A percentile compares a stretch with the other conserved stretches of the same genome.
These are phyloP conservation scores for Orbilia javanica DNA, from an alignment of 2,329 filamentous ascomycete genomes.

Conservation along the genomic window DNA sequence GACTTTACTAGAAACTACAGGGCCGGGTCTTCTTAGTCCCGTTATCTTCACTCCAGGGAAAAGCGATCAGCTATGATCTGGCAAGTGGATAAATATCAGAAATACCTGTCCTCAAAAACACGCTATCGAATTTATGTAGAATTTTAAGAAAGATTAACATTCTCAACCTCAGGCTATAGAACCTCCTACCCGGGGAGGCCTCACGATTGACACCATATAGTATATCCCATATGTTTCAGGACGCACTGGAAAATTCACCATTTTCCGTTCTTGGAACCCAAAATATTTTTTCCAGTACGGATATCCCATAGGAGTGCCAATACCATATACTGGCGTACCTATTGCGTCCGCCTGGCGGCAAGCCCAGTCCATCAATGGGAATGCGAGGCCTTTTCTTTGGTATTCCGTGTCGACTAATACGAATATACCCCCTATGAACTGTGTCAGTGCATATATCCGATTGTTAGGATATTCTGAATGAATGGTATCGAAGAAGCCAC, in stretches of 20 bases:
- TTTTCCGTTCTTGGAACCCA: not conserved
- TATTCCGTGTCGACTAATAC: constrained; percentile 11
- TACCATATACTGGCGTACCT: constrained; percentile 5
- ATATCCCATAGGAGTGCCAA: not conserved
- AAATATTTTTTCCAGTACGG: constrained; percentile 14
- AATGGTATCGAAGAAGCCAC: not conserved
- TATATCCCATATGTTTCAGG: constrained; percentile 18
- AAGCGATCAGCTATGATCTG: too few relatives aligned
- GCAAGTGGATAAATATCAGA: too few relatives aligned
- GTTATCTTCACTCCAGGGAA: too few relatives aligned
- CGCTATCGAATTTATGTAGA: too few relatives aligned
- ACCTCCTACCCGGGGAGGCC: not conserved
- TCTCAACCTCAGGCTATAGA: not conserved
- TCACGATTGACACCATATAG: constrained; percentile 9
- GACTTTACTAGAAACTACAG: too few relatives aligned
- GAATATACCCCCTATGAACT: constrained; percentile 9
- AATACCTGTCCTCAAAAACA: too few relatives aligned
- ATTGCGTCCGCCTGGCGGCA: constrained; percentile 30
- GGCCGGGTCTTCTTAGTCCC: too few relatives aligned
- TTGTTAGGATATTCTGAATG: too few relatives aligned
- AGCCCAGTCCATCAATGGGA: constrained; percentile 23
- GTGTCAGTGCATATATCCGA: too few relatives aligned
- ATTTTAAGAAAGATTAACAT: too few relatives aligned
- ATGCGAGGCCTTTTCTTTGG: constrained; percentile 13
- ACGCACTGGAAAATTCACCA: not conserved